These are phyloP conservation scores for Pelargonium cotyledonis DNA, from an alignment of 441 rosid species.

Conservation along the genomic window DNA sequence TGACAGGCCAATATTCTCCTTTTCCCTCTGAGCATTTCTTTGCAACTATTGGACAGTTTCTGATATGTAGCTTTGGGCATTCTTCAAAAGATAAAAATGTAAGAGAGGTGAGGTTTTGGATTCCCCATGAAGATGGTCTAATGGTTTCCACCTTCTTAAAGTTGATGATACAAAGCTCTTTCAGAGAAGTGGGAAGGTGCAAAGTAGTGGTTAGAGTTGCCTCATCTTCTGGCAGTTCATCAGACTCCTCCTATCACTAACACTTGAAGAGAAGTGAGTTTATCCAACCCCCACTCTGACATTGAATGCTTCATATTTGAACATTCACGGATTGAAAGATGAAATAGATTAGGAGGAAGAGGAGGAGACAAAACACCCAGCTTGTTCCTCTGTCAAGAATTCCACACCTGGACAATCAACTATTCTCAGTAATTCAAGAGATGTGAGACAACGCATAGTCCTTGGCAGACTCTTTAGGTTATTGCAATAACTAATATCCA, in stretches of 20 bases:
- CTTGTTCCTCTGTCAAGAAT: conserved; percentile 20
- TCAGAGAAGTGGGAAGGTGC: neutral
- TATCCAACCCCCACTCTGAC: neutral
- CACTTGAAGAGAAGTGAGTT: neutral
- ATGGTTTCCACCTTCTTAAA: neutral
- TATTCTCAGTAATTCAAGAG: conserved; percentile 20
- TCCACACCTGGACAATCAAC: conserved; percentile 18
- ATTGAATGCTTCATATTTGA: neutral
- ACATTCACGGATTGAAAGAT: neutral
- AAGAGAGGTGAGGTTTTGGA: neutral
- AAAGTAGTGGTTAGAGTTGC: neutral
- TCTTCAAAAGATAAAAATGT: neutral
- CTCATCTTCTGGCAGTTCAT: no score
- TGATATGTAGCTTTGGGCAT: neutral
- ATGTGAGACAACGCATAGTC: neutral
- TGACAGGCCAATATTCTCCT: neutral
- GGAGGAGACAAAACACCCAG: conserved; percentile 29
- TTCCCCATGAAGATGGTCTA: neutral
- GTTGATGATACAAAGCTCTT: fast-evolving
- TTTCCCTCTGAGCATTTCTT: neutral
- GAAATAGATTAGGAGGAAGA: neutral
- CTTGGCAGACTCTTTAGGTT: neutral
- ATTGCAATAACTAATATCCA: neutral
- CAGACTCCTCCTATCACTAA: neutral
- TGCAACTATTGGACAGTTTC: neutral